Percentiles rank a stretch among this genome's conserved stretches.
These are phyloP conservation scores for Pythium brachiatum DNA, from an alignment of 352 stramenopile genomes.

Conservation along the genomic window DNA sequence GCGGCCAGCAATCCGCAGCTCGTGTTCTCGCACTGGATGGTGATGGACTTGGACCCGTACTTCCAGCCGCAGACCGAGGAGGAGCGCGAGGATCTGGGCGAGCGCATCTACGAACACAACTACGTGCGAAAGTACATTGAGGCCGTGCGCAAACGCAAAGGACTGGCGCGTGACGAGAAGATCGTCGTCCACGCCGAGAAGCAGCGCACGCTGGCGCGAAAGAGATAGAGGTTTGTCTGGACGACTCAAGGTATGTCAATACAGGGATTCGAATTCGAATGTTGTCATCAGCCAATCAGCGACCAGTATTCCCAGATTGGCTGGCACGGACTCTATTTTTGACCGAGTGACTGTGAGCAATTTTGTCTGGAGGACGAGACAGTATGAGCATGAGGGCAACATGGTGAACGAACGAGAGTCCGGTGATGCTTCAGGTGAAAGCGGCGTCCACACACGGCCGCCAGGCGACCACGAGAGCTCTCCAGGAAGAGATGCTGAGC, in stretches of 20 bases:
- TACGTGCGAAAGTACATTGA: constrained; percentile 94
- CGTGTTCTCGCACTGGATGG: constrained; percentile 93
- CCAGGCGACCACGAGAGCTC: background rate
- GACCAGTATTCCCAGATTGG: background rate
- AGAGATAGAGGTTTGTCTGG: constrained; percentile 51
- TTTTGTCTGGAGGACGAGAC: background rate
- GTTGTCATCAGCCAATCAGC: background rate
- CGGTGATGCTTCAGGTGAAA: background rate
- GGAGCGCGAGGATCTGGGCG: constrained; percentile 95
- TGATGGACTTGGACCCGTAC: constrained; percentile 95
- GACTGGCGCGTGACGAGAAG: constrained; percentile 92
- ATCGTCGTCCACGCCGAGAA: constrained; percentile 96
- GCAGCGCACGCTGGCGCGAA: constrained; percentile 90
- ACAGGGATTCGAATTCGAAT: background rate
- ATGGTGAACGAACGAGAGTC: background rate
- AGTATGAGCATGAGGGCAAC: background rate
- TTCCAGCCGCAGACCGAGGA: constrained; percentile 95
- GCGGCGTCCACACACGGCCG: background rate
- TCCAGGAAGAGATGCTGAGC: background rate
- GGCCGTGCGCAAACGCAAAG: constrained; percentile 92
- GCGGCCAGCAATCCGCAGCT: constrained; percentile 95
- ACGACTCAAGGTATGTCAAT: no score
- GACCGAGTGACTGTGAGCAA: background rate
- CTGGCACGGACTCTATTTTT: background rate
- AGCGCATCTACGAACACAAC: constrained; percentile 92